Base-by-base conservation (phyloP, 306 rosid genomes). In the Dicorynia guianensis region DNA sequence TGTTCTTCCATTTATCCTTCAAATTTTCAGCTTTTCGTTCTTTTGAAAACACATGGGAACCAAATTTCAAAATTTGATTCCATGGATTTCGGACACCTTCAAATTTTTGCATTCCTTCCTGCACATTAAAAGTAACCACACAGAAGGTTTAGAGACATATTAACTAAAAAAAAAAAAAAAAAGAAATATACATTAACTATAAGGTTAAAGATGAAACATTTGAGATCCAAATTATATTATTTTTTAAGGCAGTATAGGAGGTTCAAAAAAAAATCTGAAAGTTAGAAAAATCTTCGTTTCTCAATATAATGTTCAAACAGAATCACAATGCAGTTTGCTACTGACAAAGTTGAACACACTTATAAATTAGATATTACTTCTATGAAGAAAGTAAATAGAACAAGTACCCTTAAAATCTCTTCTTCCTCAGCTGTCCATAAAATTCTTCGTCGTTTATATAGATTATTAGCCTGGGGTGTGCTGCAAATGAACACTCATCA, bases 361-460 rank as follows among this genome's bases (percentile, higher is more conserved):
- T 10, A 6, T 6, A 40, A 2, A 40, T 40, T 0, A 40, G 5
- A 63, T 17, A 69, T 48, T 76, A 39, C 43, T 38, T 40, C 17
- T 11, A 70, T 49, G 54, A 76, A 64, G 40, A 56, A 33, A 69
- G 42, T 66, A 40, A 61, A 58, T 40, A 44, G 53, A 66, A 65
- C 11, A 47, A 59, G 49, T 74, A 87, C 97, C 91, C 40, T 80
- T 66, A 92, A 69, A 55, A 68, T 71, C 79, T 75, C 81, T 76
- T 92, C 97, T 79, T 92, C 93, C 80, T 83, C 87, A 25, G 59
- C 61, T 8, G 87, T 81, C 93, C 97, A 89, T 25, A 79, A 83
- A 72, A 86, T 61, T 19, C 62, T 83, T 63, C 53, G 79, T 49
- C 85, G 82, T 72, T 87, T 83, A 58, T 9, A 67, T 67, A 25